phyloP scores from a whole-genome alignment of 176 grass and related monocot species.

The Carex scoparia region DNA sequence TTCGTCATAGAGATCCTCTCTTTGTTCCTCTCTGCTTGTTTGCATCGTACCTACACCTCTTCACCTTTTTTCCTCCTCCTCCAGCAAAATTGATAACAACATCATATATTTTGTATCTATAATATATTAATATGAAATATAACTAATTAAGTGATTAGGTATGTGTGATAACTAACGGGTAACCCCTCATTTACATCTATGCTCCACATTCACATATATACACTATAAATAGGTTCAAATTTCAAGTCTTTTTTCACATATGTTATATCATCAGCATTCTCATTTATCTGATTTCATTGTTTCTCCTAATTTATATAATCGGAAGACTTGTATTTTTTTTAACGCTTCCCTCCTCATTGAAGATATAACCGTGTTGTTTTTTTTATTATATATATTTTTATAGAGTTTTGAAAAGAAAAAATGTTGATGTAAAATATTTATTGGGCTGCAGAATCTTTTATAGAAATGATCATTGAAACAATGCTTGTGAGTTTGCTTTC shows the following conservation, averaged over 20 bases:
- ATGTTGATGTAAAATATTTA: too few species aligned
- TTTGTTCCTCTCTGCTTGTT: constrained; percentile 6
- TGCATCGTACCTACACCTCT: background rate
- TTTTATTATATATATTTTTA: background rate
- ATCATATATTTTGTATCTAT: background rate
- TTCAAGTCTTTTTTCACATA: too few species aligned
- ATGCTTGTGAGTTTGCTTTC: background rate
- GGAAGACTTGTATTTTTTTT: background rate
- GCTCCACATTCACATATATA: too few species aligned
- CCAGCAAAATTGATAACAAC: background rate
- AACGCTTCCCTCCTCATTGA: too few species aligned
- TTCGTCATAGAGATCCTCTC: too few species aligned
- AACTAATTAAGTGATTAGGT: background rate
- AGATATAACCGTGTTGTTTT: background rate
- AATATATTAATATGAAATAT: background rate
- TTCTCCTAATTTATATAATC: too few species aligned
- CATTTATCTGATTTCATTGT: too few species aligned
- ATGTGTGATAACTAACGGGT: background rate
- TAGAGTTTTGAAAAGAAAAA: too few species aligned
- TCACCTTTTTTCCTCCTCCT: background rate
- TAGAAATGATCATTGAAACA: too few species aligned
- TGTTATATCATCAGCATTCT: too few species aligned
- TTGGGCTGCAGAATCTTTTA: too few species aligned
- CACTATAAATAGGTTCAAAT: too few species aligned
- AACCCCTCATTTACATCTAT: background rate